A percentile compares a stretch with the other conserved stretches of the same genome.
Conservation (phyloP, 129 eudicot species). For the Pseudognaphalium luteoalbum region DNA sequence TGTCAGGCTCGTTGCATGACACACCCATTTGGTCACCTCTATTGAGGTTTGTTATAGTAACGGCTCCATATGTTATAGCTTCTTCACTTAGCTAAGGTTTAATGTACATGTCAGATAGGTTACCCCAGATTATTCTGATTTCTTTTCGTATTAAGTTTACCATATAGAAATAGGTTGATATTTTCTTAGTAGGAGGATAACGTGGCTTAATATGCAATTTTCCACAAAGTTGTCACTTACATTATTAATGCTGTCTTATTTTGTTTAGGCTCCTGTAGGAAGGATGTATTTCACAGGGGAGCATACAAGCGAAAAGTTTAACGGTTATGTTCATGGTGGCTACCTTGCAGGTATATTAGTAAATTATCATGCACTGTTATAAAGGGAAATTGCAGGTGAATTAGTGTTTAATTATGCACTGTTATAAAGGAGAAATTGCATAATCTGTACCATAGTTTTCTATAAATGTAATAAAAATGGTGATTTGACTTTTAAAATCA, state of each 20-base stretch:
- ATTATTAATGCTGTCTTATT: neutral
- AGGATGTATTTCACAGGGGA: slow-evolving; percentile 84
- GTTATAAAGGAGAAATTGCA: neutral
- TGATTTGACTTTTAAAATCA: neutral
- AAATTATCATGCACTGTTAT: neutral
- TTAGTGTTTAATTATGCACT: neutral
- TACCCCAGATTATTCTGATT: neutral
- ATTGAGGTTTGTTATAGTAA: neutral
- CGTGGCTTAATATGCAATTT: neutral
- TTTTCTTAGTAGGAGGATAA: neutral
- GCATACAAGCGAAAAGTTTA: slow-evolving; percentile 83
- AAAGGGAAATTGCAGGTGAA: slow-evolving; percentile 61
- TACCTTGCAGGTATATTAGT: slow-evolving; percentile 70
- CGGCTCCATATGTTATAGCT: neutral
- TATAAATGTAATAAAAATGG: neutral
- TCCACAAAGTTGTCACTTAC: neutral
- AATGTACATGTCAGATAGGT: no score
- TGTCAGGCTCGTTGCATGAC: neutral
- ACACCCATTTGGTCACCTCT: neutral
- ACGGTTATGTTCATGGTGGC: slow-evolving; percentile 90
- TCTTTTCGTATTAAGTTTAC: neutral
- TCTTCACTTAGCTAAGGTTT: neutral
- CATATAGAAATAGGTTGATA: neutral
- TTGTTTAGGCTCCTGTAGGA: slow-evolving; percentile 77
- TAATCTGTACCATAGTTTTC: neutral